Evolutionary conservation across 2,329 filamentous ascomycete genomes (phyloP).

Genomic region (Cercospora sesami): DNA sequence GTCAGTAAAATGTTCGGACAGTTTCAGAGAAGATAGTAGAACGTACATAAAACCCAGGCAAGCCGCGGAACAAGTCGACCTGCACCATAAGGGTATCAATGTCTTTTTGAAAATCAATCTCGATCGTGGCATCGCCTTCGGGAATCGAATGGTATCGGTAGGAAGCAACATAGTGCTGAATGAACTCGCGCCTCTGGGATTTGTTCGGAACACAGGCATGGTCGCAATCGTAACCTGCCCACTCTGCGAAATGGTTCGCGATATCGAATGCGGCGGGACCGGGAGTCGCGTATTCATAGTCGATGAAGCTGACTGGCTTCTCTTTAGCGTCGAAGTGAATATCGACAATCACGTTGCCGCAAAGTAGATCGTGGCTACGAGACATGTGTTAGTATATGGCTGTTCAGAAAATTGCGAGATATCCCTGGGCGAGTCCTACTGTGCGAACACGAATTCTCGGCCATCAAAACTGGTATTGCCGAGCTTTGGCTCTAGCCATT

Average conservation of each 20-base stretch:
- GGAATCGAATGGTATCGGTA: conserved; percentile 55
- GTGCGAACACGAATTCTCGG: conserved; percentile 83
- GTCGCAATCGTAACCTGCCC: conserved; percentile 96
- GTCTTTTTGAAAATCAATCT: conserved; percentile 58
- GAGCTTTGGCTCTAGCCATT: conserved; percentile 63
- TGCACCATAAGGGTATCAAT: conserved; percentile 70
- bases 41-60: conserved; percentile 72
- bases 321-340: conserved; percentile 26
- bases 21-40: background rate
- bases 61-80: conserved; percentile 81
- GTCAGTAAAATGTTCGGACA: background rate
- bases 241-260: conserved; percentile 97
- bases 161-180: conserved; percentile 75
- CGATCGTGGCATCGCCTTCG: conserved; percentile 46
- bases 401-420: background rate
- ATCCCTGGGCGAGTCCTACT: conserved; percentile 42
- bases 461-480: conserved; percentile 76
- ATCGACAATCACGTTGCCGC: conserved; percentile 91
- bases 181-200: conserved; percentile 74
- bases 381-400: background rate
- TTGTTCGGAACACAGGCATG: conserved; percentile 77
- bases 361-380: conserved; percentile 76
- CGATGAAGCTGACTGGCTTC: conserved; percentile 74
- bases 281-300: conserved; percentile 96
- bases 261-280: conserved; percentile 95